Evolutionary conservation across 768 basidiomycete genomes (phyloP).

Genomic region (Agaricus sinodeliciosus): DNA sequence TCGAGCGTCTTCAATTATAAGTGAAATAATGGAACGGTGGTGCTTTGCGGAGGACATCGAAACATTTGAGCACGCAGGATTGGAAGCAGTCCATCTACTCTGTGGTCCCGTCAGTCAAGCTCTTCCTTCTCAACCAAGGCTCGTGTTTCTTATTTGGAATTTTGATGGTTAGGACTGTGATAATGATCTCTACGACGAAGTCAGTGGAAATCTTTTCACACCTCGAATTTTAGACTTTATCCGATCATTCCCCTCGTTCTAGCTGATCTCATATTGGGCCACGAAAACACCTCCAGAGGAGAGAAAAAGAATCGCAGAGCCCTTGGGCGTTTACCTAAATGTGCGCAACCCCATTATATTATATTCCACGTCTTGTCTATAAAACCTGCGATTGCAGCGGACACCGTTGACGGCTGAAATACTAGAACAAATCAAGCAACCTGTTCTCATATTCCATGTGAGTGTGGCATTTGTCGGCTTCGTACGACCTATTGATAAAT

Average conservation of each 20-base stretch:
- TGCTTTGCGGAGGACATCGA: constrained; percentile 62
- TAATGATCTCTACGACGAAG: constrained; percentile 58
- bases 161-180: constrained; percentile 35
- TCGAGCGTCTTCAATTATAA: constrained; percentile 53
- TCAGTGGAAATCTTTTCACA: constrained; percentile 26
- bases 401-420: constrained; percentile 41
- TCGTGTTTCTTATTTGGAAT: constrained; percentile 3
- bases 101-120: constrained; percentile 44
- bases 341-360: constrained; percentile 29
- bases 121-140: neutral
- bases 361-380: neutral
- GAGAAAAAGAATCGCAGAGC: constrained; percentile 45
- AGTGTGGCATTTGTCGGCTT: constrained; percentile 12
- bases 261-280: constrained; percentile 69
- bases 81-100: constrained; percentile 50
- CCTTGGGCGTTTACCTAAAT: constrained; percentile 51
- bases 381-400: constrained; percentile 33
- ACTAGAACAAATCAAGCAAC: constrained; percentile 49
- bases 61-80: constrained; percentile 57
- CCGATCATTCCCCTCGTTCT: neutral
- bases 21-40: constrained; percentile 58
- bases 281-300: constrained; percentile 44
- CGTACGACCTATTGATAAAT: neutral
- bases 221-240: neutral
- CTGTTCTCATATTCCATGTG: constrained; percentile 67